Evolutionary conservation across 1,284 basidiomycete species (phyloP), one percentile per base, ranked within the genome.

Genomic region (Leccinum insigne): DNA sequence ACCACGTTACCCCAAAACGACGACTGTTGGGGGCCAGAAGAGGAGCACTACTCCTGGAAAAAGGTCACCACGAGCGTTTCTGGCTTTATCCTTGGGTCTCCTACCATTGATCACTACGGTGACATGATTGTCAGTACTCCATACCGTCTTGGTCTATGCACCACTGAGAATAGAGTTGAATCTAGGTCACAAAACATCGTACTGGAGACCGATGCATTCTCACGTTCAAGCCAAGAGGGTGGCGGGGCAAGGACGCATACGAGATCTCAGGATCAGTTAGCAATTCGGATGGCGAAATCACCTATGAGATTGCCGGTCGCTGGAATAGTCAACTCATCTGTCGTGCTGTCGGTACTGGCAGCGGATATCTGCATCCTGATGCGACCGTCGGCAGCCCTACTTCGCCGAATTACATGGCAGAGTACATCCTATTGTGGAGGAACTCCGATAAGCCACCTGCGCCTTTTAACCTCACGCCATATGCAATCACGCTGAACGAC

Each of bases 241-340:
- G 97, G 96, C 83, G 95, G 66, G 95, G 94, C 35, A 92, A 89
- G 73, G 93, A 96, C 69, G 94, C 96, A 0, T 95, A 86, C 72
- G 96, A 99, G 79, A 96, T 99, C 73, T 91, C 91, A 16, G 97
- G 97, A 4, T 85, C 87, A 54, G 96, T 98, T 35, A 80, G 85
- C 67, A 90, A 94, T 73, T 78, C 85, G 1, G 72, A 81, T 0
- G 95, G 93, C 11, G 81, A 85, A 35, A 80, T 89, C 52, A 85
- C 82, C 0, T 95, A 96, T 81, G 95, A 98, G 68, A 96, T 99
- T 69, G 96, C 96, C 0, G 97, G 97, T 9, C 86, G 96, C 10
- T 99, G 97, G 97, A 95, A 94, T 77, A 93, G 90, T 62, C 97
- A 98, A 77, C 88, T 99, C 49, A 91, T 99, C 63, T 95, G 95